A percentile compares a stretch with the other conserved stretches of the same genome.
phyloP scores from a whole-genome alignment of 2,329 filamentous ascomycete species.

The Aurifilum marmelostoma region DNA sequence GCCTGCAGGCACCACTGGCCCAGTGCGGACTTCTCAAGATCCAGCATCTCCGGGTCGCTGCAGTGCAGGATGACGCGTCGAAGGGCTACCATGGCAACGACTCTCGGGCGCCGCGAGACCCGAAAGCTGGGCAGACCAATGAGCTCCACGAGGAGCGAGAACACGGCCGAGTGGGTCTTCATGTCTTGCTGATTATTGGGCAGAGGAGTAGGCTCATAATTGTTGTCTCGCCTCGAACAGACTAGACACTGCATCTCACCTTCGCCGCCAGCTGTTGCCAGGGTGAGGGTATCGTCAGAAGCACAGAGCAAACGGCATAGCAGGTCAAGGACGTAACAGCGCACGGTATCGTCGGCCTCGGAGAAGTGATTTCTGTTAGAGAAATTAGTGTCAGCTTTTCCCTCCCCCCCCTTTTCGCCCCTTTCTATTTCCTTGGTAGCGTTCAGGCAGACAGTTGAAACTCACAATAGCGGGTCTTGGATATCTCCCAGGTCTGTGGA shows the following conservation, averaged over 20 bases:
- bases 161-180: conserved; percentile 43
- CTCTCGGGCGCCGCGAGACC: conserved; percentile 62
- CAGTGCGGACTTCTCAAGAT: conserved; percentile 67
- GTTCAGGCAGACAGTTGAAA: background rate
- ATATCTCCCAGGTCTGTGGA: conserved; percentile 12
- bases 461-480: conserved; percentile 24
- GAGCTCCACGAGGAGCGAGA: conserved; percentile 51
- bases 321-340: conserved; percentile 41
- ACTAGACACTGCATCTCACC: conserved; percentile 32
- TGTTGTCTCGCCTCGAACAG: conserved; percentile 29
- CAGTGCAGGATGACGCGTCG: conserved; percentile 72
- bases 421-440: no score
- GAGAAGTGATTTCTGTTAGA: conserved; percentile 30
- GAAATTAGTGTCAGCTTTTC: no score
- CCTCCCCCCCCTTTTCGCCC: no score
- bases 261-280: conserved; percentile 22
- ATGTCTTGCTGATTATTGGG: conserved; percentile 32
- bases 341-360: conserved; percentile 30
- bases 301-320: conserved; percentile 63
- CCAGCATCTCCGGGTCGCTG: conserved; percentile 59
- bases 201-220: conserved; percentile 6
- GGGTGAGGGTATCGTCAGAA: conserved; percentile 48
- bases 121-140: conserved; percentile 50
- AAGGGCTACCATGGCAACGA: conserved; percentile 73
- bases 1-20: conserved; percentile 84